phyloP scores from a whole-genome alignment of 129 eudicot species.

The Erigeron canadensis region DNA sequence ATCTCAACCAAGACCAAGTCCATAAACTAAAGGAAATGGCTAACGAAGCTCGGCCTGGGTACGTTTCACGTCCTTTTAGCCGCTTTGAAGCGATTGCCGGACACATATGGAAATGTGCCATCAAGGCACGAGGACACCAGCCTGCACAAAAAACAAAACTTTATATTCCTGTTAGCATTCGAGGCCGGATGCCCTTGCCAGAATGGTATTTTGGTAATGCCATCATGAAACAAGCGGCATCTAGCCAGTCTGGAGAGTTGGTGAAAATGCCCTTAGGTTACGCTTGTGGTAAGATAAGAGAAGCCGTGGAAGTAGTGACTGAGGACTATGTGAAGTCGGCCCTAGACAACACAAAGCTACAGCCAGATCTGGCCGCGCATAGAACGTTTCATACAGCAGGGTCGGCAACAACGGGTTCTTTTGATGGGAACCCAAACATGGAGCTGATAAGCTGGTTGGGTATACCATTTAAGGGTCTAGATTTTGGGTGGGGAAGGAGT shows the following conservation, averaged over 20 bases:
- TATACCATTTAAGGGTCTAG: constrained; percentile 5
- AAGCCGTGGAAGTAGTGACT: constrained; percentile 9
- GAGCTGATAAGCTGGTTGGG: constrained; percentile 17
- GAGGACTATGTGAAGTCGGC: constrained; percentile 18
- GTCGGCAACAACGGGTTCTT: background rate
- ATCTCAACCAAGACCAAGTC: constrained; percentile 10
- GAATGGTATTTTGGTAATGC: constrained; percentile 20
- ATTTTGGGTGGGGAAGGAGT: constrained; percentile 21
- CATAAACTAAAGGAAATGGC: constrained; percentile 5
- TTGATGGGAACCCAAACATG: constrained; percentile 25
- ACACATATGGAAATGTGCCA: constrained; percentile 20
- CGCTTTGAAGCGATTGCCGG: constrained; percentile 10
- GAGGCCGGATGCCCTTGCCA: constrained; percentile 8
- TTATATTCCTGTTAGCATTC: background rate
- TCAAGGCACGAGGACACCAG: constrained; percentile 14
- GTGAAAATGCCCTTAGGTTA: constrained; percentile 9
- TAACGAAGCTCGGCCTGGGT: background rate
- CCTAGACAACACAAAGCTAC: background rate
- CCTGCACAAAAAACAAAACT: constrained; percentile 15
- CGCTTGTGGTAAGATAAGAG: constrained; percentile 19
- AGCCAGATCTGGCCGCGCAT: background rate
- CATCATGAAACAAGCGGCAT: constrained; percentile 6
- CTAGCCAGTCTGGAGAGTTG: background rate
- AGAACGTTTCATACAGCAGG: background rate
- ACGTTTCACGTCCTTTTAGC: constrained; percentile 13